Conservation (phyloP, 2,329 filamentous ascomycete species). For the Arthroderma uncinatum region DNA sequence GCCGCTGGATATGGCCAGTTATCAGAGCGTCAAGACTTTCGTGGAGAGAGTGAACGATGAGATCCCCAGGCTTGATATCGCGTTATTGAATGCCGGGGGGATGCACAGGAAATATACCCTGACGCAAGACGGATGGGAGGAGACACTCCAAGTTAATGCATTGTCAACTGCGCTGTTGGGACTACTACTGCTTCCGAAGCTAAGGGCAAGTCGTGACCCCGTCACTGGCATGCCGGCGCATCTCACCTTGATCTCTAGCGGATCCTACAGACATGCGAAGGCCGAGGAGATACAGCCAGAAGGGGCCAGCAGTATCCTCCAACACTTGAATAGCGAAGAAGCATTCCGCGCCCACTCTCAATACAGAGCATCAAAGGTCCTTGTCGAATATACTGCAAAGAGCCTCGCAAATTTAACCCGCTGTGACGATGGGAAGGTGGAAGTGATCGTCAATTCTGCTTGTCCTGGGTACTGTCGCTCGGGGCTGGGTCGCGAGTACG, state of each 20-base stretch:
- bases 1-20: conserved; percentile 38
- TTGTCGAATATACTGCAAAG: conserved; percentile 34
- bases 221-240: conserved; percentile 24
- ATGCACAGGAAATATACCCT: conserved; percentile 28
- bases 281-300: conserved; percentile 19
- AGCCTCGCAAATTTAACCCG: conserved; percentile 25
- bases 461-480: conserved; percentile 38
- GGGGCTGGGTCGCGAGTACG: conserved; percentile 33
- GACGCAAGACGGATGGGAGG: conserved; percentile 39
- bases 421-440: conserved; percentile 25
- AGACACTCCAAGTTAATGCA: conserved; percentile 47
- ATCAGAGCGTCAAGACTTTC: conserved; percentile 37
- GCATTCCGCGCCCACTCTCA: conserved; percentile 25
- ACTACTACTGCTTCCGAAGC: conserved; percentile 41
- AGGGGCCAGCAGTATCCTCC: conserved; percentile 20
- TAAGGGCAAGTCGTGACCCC: conserved; percentile 27
- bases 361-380: conserved; percentile 34
- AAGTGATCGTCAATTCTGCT: conserved; percentile 36
- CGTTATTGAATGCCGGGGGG: conserved; percentile 38
- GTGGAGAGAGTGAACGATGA: conserved; percentile 27
- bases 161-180: conserved; percentile 47
- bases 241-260: conserved; percentile 37
- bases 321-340: conserved; percentile 25
- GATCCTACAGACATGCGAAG: conserved; percentile 28
- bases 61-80: conserved; percentile 35